Evolutionary conservation across 305 asterid genomes (phyloP), one percentile per base, ranked within the genome.

Genomic region (Fraxinus angustifolia): DNA sequence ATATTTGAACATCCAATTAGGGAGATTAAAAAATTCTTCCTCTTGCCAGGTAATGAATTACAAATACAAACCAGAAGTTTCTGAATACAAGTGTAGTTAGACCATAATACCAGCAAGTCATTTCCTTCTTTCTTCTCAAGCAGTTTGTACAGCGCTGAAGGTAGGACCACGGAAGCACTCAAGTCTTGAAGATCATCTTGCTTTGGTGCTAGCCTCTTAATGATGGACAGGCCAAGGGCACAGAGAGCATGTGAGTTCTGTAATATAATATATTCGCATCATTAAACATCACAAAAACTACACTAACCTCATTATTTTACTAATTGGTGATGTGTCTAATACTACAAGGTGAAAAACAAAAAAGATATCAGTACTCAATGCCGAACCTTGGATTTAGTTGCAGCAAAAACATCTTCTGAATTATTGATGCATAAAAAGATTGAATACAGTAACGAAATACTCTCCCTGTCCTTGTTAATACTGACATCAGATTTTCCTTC

Each of bases 231-330:
- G 78, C 97, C 98, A 86, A 96, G 93, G 83, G 93, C 97, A 71
- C 94, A 93, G 50, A 93, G 87, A 38, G 92, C 98, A 83, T 96
- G 89, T 68, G 84, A 88, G 85, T 93, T 94, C 99, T 96, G 97
- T 50, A 84, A 86, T 74, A 76, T 75, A 70, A 38, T 72, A 48
- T 70, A 78, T 82, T 40, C 82, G 83, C n/a, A 83, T 79, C 40
- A 87, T 70, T 78, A 81, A 83, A 82, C 72, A 34, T 58, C 77
- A 78, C 76, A 84, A 77, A 82, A 82, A 76, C 26, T 78, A 58
- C 84, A 76, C 38, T 78, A 53, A 76, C 26, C 71, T 28, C 78
- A 80, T 60, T 60, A 83, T 72, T 67, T 80, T 82, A 76, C 80
- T 78, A 67, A 82, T 50, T 78, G 79, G 79, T 75, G 31, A 70